Evolutionary conservation across 495 filamentous ascomycete species (phyloP).

Genomic region (Chaetomium fimeti): DNA sequence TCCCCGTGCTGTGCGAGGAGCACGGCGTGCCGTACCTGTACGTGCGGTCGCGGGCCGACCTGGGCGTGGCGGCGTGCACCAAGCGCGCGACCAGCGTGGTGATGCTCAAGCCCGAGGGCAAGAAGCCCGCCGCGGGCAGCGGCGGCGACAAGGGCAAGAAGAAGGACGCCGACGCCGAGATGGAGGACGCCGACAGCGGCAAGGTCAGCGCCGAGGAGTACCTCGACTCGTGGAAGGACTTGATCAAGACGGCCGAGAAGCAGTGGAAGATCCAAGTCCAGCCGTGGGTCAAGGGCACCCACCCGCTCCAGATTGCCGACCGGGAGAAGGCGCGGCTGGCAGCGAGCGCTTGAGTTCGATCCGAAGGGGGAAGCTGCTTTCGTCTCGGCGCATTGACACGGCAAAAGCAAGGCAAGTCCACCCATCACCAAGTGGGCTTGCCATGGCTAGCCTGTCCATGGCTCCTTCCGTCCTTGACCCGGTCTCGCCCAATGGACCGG

Average conservation of each 20-base stretch:
- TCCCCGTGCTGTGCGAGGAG: constrained; percentile 96
- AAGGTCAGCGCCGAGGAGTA: constrained; percentile 63
- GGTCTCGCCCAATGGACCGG: constrained; percentile 7
- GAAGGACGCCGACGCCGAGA: constrained; percentile 48
- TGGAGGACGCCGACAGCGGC: constrained; percentile 39
- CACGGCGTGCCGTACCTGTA: constrained; percentile 94
- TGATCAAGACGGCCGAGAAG: constrained; percentile 72
- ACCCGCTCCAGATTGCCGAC: constrained; percentile 32
- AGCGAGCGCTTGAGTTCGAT: constrained; percentile 2
- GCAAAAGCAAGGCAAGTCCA: constrained; percentile 7
- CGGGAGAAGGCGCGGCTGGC: constrained; percentile 11
- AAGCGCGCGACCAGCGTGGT: constrained; percentile 95
- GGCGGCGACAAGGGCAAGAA: constrained; percentile 41
- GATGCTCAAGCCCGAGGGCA: constrained; percentile 66
- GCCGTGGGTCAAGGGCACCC: constrained; percentile 37
- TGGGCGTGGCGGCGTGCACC: constrained; percentile 85
- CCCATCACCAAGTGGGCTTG: constrained; percentile 2
- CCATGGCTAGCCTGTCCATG: not conserved
- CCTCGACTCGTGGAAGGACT: constrained; percentile 66
- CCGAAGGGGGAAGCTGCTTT: not conserved
- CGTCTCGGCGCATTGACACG: not conserved
- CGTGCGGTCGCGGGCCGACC: constrained; percentile 79
- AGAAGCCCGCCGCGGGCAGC: constrained; percentile 52
- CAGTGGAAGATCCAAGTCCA: constrained; percentile 47
- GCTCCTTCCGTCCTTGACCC: constrained; percentile 9